Evolutionary conservation across 352 stramenopile species (phyloP).

Genomic region (Pythium scleroteichum): DNA sequence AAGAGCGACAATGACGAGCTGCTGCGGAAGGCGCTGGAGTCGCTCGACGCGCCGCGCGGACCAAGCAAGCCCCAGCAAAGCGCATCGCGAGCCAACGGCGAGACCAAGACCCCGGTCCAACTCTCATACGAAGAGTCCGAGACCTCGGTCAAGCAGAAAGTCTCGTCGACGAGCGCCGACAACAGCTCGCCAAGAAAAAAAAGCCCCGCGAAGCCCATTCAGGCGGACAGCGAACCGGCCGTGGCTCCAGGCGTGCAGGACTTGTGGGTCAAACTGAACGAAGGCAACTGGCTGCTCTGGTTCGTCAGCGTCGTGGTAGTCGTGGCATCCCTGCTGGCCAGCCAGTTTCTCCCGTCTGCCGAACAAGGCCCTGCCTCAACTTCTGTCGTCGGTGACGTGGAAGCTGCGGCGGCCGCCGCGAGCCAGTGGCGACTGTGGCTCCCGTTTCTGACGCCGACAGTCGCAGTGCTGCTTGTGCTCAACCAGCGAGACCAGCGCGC

Average conservation of each 20-base stretch:
- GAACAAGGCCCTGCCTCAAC: slow-evolving; percentile 24
- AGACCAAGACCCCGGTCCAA: slow-evolving; percentile 30
- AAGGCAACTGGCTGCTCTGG: slow-evolving; percentile 63
- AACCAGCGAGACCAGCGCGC: slow-evolving; percentile 70
- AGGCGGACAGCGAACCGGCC: neutral
- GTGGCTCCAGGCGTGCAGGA: slow-evolving; percentile 24
- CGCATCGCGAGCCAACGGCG: slow-evolving; percentile 4
- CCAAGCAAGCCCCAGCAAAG: slow-evolving; percentile 1
- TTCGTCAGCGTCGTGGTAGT: slow-evolving; percentile 71
- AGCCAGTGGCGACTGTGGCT: slow-evolving; percentile 62
- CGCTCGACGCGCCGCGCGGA: slow-evolving; percentile 29
- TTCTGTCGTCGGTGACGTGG: slow-evolving; percentile 1
- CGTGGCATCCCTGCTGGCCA: slow-evolving; percentile 63
- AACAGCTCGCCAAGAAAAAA: neutral
- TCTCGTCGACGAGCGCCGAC: neutral
- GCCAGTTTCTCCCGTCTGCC: slow-evolving; percentile 45
- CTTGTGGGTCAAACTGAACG: slow-evolving; percentile 51
- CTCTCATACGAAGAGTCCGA: slow-evolving; percentile 48
- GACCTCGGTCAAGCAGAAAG: neutral
- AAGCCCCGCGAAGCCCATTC: slow-evolving; percentile 9
- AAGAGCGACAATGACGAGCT: slow-evolving; percentile 47
- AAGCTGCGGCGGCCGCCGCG: neutral
- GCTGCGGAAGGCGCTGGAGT: slow-evolving; percentile 48
- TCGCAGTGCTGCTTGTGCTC: slow-evolving; percentile 74
- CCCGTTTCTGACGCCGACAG: slow-evolving; percentile 60